Conservation (phyloP, 2,329 filamentous ascomycete genomes). For the Aspergillus sp. region DNA sequence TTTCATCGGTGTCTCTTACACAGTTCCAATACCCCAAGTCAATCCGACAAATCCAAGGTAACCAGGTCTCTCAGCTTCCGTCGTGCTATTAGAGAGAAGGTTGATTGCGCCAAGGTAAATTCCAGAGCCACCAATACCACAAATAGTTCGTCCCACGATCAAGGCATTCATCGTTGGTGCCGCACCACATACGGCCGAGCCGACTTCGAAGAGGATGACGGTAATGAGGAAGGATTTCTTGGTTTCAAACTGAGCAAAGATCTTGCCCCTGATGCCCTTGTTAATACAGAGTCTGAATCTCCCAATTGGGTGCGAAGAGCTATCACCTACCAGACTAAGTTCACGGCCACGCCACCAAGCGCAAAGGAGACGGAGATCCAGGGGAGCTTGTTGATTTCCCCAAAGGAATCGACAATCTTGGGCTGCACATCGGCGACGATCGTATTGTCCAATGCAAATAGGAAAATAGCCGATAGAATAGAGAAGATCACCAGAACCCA, state of each 20-base stretch:
- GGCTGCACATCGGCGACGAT: conserved; percentile 49
- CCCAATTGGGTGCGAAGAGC: background rate
- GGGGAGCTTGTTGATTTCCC: conserved; percentile 37
- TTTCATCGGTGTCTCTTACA: conserved; percentile 6
- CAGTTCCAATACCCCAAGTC: conserved; percentile 32
- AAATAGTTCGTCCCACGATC: conserved; percentile 44
- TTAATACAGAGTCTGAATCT: background rate
- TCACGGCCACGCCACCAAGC: conserved; percentile 34
- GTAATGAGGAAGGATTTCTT: conserved; percentile 39
- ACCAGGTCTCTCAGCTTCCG: conserved; percentile 22
- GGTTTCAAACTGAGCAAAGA: conserved; percentile 45
- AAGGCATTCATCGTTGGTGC: conserved; percentile 48
- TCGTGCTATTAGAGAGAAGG: conserved; percentile 23
- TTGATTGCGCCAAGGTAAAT: conserved; percentile 30
- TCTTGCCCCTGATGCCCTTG: conserved; percentile 34
- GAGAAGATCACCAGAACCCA: background rate
- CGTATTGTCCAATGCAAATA: conserved; percentile 41
- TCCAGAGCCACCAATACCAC: conserved; percentile 34
- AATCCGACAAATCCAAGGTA: conserved; percentile 30
- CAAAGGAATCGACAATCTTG: conserved; percentile 38
- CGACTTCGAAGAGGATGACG: conserved; percentile 31
- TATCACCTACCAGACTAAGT: background rate
- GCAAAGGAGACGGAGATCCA: conserved; percentile 44
- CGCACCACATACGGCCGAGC: conserved; percentile 43
- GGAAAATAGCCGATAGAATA: background rate